Conservation (phyloP, 495 filamentous ascomycete species). For the Tuber calosporum region DNA sequence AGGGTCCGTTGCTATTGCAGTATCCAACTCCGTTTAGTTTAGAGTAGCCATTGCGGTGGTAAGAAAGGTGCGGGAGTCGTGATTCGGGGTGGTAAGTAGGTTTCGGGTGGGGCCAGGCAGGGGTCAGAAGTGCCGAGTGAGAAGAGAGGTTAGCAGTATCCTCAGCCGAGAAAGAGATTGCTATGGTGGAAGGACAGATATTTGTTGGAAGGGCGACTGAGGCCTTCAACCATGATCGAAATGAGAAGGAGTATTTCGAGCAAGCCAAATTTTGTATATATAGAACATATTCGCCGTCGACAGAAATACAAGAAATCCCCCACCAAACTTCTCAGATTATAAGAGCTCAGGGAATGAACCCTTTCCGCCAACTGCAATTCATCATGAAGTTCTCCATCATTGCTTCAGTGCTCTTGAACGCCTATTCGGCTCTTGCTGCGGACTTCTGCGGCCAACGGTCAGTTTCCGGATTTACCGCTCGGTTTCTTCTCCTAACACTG, state of each 20-base stretch:
- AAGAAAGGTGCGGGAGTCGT: not conserved
- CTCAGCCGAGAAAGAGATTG: too few species aligned
- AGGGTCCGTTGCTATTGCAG: not conserved
- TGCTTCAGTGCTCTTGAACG: constrained; percentile 18
- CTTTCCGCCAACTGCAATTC: not conserved
- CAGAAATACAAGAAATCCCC: not conserved
- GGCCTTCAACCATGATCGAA: not conserved
- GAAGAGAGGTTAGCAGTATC: too few species aligned
- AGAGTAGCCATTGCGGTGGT: not conserved
- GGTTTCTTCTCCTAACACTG: not conserved
- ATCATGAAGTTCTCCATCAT: constrained; percentile 26
- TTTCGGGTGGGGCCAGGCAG: not conserved
- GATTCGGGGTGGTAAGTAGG: not conserved
- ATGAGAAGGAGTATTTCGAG: not conserved
- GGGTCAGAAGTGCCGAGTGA: not conserved
- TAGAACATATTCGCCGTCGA: not conserved
- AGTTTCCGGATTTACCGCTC: not conserved
- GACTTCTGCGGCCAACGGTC: constrained; percentile 24
- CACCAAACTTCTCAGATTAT: not conserved
- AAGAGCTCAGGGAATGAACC: not conserved
- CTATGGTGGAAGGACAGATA: not conserved
- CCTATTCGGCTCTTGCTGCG: constrained; percentile 14
- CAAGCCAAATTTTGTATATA: not conserved
- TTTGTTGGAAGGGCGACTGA: not conserved
- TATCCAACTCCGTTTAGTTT: not conserved